phyloP scores from a whole-genome alignment of 768 basidiomycete species.

The Holtermanniella nyarrowii region DNA sequence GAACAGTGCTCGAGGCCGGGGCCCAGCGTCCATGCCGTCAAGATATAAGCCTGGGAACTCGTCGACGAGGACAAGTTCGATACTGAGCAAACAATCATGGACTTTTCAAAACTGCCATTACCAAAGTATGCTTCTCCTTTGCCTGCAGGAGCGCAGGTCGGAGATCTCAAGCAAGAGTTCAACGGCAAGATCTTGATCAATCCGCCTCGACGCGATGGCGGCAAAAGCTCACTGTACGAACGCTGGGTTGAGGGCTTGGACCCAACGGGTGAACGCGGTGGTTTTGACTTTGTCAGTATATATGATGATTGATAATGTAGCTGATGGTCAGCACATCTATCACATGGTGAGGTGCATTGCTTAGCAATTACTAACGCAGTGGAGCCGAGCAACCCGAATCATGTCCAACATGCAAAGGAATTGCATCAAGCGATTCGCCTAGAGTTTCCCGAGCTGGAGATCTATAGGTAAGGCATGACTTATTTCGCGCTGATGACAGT shows the following conservation, averaged over 20 bases:
- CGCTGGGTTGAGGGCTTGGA: background rate
- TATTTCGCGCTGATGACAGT: background rate
- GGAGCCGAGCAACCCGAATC: background rate
- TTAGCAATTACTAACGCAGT: background rate
- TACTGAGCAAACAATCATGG: too few species aligned
- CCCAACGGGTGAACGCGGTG: background rate
- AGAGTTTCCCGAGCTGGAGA: slow-evolving; percentile 1
- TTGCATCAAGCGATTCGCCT: slow-evolving; percentile 1
- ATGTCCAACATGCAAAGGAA: slow-evolving; percentile 1
- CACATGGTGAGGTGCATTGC: background rate
- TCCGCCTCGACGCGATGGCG: slow-evolving; percentile 1
- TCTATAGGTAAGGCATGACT: background rate
- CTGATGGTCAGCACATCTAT: slow-evolving; percentile 1
- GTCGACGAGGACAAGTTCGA: too few species aligned
- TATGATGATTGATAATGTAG: background rate
- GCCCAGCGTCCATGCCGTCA: too few species aligned
- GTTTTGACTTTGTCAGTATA: slow-evolving; percentile 2
- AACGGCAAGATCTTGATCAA: background rate
- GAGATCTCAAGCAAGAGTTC: too few species aligned
- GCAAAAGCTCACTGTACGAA: background rate
- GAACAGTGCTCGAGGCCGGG: too few species aligned
- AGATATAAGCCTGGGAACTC: too few species aligned
- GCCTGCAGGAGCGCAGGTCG: too few species aligned
- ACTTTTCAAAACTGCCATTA: too few species aligned
- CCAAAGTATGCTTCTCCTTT: too few species aligned